A percentile compares a stretch with the other conserved stretches of the same genome.
These are phyloP conservation scores for Penicillium sp. DNA, from an alignment of 2,329 filamentous ascomycete species.

Conservation along the genomic window DNA sequence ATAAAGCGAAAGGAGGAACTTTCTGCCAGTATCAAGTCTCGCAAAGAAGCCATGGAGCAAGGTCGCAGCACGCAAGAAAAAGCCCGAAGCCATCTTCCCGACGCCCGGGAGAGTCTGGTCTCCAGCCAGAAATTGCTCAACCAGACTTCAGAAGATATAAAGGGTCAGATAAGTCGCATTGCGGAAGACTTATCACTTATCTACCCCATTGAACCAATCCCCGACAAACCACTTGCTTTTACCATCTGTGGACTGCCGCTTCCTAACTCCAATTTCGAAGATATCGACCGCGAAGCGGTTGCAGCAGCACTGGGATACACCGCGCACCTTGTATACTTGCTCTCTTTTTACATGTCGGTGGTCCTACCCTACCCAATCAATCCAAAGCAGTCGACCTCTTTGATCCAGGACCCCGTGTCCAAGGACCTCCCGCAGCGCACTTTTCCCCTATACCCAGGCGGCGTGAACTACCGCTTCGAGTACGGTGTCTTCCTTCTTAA, in stretches of 20 bases:
- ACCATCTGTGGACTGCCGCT: conserved; percentile 73
- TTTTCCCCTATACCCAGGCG: conserved; percentile 75
- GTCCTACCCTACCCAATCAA: conserved; percentile 76
- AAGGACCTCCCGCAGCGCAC: conserved; percentile 53
- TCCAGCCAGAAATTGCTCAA: conserved; percentile 53
- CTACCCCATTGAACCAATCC: conserved; percentile 70
- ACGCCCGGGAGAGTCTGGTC: conserved; percentile 56
- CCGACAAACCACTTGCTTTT: conserved; percentile 65
- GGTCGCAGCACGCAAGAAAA: conserved; percentile 58
- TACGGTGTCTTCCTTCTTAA: conserved; percentile 96
- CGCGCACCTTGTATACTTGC: conserved; percentile 65
- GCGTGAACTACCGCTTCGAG: conserved; percentile 83
- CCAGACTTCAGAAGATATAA: conserved; percentile 58
- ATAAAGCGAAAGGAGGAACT: conserved; percentile 63
- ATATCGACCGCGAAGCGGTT: conserved; percentile 60
- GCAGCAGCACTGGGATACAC: conserved; percentile 79
- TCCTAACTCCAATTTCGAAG: conserved; percentile 73
- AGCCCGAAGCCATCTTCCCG: conserved; percentile 57
- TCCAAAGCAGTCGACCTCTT: conserved; percentile 66
- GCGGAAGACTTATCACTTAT: conserved; percentile 75
- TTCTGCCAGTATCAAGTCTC: conserved; percentile 57
- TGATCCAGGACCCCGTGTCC: conserved; percentile 68
- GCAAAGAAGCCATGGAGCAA: conserved; percentile 62
- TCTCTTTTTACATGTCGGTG: conserved; percentile 76
- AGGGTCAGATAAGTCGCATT: conserved; percentile 80